Conservation (phyloP, 1,139 yeast genomes). For the Saccharomycopsis hybrid region DNA sequence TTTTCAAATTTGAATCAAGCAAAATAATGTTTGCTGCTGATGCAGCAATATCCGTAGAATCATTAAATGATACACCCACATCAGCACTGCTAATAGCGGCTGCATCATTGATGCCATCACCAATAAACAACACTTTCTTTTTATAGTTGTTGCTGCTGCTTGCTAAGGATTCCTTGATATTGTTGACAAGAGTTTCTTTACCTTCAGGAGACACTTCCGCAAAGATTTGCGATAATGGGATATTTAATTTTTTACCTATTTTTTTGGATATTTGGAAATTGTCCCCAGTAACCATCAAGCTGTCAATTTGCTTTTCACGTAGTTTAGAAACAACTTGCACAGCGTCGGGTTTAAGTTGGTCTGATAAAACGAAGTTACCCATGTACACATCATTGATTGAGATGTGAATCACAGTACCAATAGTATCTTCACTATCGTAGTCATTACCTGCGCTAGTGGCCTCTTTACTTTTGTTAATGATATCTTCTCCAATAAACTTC, state of each 20-base stretch:
- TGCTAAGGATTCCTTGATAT: conserved; percentile 37
- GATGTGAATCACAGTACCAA: conserved; percentile 34
- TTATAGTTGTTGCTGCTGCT: no score
- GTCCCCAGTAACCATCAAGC: conserved; percentile 95
- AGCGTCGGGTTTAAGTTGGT: conserved; percentile 66
- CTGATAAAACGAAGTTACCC: conserved; percentile 65
- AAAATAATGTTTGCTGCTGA: conserved; percentile 91
- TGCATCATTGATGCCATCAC: conserved; percentile 96
- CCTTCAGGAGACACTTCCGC: conserved; percentile 74
- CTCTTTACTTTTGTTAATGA: neutral
- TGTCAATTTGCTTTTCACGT: conserved; percentile 46
- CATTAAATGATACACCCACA: conserved; percentile 83
- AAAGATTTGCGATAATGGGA: conserved; percentile 57
- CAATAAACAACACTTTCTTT: conserved; percentile 72
- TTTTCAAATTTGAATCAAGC: conserved; percentile 44
- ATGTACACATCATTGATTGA: conserved; percentile 48
- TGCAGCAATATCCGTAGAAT: conserved; percentile 94
- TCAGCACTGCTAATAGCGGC: conserved; percentile 90
- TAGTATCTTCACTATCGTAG: neutral
- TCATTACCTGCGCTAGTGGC: neutral
- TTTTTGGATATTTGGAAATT: conserved; percentile 52
- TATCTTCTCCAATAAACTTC: conserved; percentile 34
- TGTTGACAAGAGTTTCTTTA: conserved; percentile 61
- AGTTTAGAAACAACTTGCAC: conserved; percentile 52
- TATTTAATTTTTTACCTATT: conserved; percentile 64